Evolutionary conservation across 768 basidiomycete species (phyloP).

Genomic region (Lyophyllum atratum): DNA sequence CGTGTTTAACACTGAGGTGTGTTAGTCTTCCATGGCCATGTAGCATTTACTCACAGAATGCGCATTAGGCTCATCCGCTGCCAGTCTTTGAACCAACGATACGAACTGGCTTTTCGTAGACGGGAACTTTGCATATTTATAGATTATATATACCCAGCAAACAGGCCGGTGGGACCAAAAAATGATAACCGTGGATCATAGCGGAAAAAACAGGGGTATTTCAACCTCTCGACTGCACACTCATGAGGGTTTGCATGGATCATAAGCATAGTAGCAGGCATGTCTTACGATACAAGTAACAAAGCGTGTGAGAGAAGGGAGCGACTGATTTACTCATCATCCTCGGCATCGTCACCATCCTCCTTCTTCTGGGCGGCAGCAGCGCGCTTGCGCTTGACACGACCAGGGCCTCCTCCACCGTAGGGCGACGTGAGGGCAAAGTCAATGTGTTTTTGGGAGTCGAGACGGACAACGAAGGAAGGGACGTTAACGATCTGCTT

Average conservation of each 20-base stretch:
- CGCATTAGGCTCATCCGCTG: conserved; percentile 34
- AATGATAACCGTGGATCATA: no score
- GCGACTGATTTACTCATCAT: conserved; percentile 67
- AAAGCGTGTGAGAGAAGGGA: conserved; percentile 1
- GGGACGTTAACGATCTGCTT: conserved; percentile 99
- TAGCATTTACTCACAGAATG: neutral
- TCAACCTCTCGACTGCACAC: no score
- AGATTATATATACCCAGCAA: neutral
- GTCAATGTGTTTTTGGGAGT: conserved; percentile 99
- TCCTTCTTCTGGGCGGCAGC: conserved; percentile 90
- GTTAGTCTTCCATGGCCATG: conserved; percentile 1
- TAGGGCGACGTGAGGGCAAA: conserved; percentile 96
- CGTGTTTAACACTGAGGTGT: conserved; percentile 92
- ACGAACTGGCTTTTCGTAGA: conserved; percentile 28
- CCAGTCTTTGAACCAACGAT: conserved; percentile 34
- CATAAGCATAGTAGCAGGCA: conserved; percentile 19
- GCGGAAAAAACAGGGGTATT: no score
- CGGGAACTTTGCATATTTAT: neutral
- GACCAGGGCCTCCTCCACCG: conserved; percentile 92
- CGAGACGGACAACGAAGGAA: conserved; percentile 97
- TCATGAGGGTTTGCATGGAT: conserved; percentile 13
- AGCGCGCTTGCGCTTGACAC: conserved; percentile 98
- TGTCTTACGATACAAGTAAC: conserved; percentile 19
- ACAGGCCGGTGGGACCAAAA: neutral
- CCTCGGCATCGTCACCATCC: conserved; percentile 83